phyloP scores from a whole-genome alignment of 192 early-diverging fungal species.

The Umbelopsis vinacea region DNA sequence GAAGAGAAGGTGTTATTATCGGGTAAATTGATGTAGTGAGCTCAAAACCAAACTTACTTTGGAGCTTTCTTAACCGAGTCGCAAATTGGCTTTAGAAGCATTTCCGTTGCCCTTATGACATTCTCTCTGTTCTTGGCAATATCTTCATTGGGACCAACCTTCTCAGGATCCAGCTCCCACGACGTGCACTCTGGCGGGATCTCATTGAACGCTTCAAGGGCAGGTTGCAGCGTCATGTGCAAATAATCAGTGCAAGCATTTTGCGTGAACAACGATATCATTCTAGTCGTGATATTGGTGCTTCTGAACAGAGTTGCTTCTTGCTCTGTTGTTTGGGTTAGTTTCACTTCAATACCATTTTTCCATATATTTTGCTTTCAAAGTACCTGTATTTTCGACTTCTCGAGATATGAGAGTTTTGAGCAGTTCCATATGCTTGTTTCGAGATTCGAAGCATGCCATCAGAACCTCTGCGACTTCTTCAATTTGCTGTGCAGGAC shows the following conservation, averaged over 20 bases:
- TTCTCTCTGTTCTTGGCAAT: conserved; percentile 74
- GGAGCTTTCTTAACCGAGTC: conserved; percentile 70
- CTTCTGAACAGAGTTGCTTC: conserved; percentile 85
- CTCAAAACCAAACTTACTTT: conserved; percentile 24
- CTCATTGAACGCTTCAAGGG: conserved; percentile 61
- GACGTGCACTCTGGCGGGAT: conserved; percentile 48
- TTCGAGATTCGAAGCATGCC: conserved; percentile 68
- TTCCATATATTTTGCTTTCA: neutral
- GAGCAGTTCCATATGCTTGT: conserved; percentile 61
- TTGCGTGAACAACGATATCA: conserved; percentile 81
- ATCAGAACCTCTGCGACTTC: conserved; percentile 73
- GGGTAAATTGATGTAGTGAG: too few relatives aligned
- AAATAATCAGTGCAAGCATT: conserved; percentile 80
- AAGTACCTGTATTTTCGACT: conserved; percentile 68
- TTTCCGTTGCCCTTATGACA: conserved; percentile 70
- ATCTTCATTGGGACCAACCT: conserved; percentile 65
- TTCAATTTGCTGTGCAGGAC: conserved; percentile 72
- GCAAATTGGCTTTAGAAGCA: conserved; percentile 83
- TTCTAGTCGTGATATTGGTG: conserved; percentile 86
- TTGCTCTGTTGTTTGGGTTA: conserved; percentile 24
- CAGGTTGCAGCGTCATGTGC: conserved; percentile 76
- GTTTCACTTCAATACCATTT: neutral
- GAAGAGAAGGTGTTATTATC: conserved; percentile 54
- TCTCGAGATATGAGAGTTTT: conserved; percentile 71
- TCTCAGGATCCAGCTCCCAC: conserved; percentile 89